phyloP scores from a whole-genome alignment of 495 filamentous ascomycete genomes.

The Aspergillus sclerotioniger region DNA sequence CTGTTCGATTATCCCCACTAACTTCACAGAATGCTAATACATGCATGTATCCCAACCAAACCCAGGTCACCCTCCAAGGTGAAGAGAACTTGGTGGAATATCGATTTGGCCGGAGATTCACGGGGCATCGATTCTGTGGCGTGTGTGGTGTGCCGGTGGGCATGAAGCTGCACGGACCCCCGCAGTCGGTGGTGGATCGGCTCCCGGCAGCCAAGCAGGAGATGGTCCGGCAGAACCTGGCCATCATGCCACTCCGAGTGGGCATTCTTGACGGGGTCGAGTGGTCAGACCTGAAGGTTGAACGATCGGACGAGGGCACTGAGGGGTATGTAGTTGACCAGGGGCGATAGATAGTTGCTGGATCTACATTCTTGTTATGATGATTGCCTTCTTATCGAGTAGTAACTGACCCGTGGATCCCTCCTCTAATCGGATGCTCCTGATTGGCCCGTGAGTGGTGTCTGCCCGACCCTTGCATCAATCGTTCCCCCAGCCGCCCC shows the following conservation, averaged over 20 bases:
- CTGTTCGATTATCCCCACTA: background rate
- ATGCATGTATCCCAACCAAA: background rate
- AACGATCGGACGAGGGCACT: background rate
- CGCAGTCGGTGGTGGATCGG: background rate
- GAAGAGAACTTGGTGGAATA: background rate
- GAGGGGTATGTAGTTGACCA: background rate
- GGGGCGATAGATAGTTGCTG: too few relatives aligned
- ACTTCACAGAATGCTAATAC: background rate
- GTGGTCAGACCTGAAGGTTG: background rate
- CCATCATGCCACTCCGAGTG: background rate
- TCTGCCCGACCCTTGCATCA: too few relatives aligned
- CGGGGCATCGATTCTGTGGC: background rate
- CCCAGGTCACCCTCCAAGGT: background rate
- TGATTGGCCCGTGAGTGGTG: too few relatives aligned
- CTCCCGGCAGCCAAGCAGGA: background rate
- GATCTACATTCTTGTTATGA: too few relatives aligned
- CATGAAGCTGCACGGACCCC: background rate
- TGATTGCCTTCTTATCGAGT: too few relatives aligned
- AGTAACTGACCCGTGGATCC: background rate
- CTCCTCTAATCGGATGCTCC: background rate
- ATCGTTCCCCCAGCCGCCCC: background rate
- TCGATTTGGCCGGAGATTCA: background rate
- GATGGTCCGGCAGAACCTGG: background rate
- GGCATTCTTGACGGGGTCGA: background rate
- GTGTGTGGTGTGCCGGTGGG: background rate